phyloP scores from a whole-genome alignment of 106 monocot species.

The Acorus calamus region DNA sequence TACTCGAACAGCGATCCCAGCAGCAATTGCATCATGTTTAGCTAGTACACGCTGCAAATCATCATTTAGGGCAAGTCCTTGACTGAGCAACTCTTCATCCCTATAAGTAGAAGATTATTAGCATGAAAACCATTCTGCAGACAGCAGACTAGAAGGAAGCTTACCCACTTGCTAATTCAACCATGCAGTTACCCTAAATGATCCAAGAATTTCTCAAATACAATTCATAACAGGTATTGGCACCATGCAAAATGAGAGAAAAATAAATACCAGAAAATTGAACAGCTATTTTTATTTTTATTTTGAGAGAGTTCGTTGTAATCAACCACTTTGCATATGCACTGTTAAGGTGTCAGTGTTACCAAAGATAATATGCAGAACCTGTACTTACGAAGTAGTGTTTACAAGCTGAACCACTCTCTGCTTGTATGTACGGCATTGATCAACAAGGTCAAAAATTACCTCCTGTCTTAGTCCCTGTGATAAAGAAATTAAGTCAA shows the following conservation, averaged over 20 bases:
- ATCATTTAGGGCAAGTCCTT: conserved; percentile 88
- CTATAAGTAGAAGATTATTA: conserved; percentile 21
- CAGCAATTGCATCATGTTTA: conserved; percentile 82
- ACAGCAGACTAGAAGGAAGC: too few relatives aligned
- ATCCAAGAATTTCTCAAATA: too few relatives aligned
- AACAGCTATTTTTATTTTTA: too few relatives aligned
- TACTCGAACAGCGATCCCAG: conserved; percentile 54
- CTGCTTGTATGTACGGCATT: conserved; percentile 68
- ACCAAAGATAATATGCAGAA: too few relatives aligned
- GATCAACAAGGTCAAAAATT: conserved; percentile 76
- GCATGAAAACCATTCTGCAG: background rate
- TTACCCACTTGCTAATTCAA: too few relatives aligned
- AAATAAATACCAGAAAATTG: background rate
- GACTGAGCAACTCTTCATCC: conserved; percentile 68
- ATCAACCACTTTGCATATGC: too few relatives aligned
- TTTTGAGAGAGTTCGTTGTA: too few relatives aligned
- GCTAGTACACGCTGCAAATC: conserved; percentile 79
- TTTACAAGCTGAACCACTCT: conserved; percentile 87
- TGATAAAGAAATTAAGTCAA: background rate
- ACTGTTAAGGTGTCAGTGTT: too few relatives aligned
- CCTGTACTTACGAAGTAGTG: conserved; percentile 62
- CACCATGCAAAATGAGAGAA: background rate
- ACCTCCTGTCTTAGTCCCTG: conserved; percentile 86
- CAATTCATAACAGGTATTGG: too few relatives aligned
- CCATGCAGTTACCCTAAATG: too few relatives aligned